These are phyloP conservation scores for Arthrinium puccinioides DNA, from an alignment of 2,329 filamentous ascomycete species.

Conservation along the genomic window DNA sequence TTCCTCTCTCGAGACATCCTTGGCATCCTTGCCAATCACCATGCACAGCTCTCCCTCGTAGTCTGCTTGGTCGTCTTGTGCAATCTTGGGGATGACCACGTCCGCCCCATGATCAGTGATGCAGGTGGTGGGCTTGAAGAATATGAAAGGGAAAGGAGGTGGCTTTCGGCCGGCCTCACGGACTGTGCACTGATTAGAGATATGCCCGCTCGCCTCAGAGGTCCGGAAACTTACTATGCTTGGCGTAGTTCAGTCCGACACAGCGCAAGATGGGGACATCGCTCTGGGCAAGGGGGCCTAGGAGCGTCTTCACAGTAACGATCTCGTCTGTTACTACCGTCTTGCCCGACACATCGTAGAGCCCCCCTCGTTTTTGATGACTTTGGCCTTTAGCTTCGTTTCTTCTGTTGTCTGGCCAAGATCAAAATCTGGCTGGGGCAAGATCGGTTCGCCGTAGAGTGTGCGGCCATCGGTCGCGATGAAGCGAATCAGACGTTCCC, in stretches of 20 bases:
- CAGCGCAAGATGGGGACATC: slow-evolving; percentile 52
- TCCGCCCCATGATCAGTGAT: slow-evolving; percentile 26
- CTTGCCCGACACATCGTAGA: slow-evolving; percentile 36
- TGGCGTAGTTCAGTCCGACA: slow-evolving; percentile 53
- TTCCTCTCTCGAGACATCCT: slow-evolving; percentile 34
- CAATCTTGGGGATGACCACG: slow-evolving; percentile 39
- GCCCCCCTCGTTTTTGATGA: slow-evolving; percentile 42
- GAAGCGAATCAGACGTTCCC: slow-evolving; percentile 49
- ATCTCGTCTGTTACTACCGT: slow-evolving; percentile 46
- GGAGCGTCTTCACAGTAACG: slow-evolving; percentile 43
- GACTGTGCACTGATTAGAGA: slow-evolving; percentile 25
- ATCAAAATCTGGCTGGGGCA: slow-evolving; percentile 35
- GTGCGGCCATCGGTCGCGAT: slow-evolving; percentile 40
- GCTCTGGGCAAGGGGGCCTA: slow-evolving; percentile 40
- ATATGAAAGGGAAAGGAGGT: slow-evolving; percentile 41
- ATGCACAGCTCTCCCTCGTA: slow-evolving; percentile 40
- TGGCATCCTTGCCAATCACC: slow-evolving; percentile 41
- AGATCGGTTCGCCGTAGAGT: slow-evolving; percentile 45
- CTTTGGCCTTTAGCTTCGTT: slow-evolving; percentile 41
- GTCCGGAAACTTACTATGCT: slow-evolving; percentile 34
- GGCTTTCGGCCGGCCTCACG: slow-evolving; percentile 41
- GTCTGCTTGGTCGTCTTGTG: slow-evolving; percentile 39
- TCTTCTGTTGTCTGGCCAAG: slow-evolving; percentile 37
- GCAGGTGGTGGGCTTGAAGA: slow-evolving; percentile 40
- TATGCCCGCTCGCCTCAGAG: not conserved